phyloP scores from a whole-genome alignment of 768 basidiomycete species.

The Pilatotrama ljubarskyi region DNA sequence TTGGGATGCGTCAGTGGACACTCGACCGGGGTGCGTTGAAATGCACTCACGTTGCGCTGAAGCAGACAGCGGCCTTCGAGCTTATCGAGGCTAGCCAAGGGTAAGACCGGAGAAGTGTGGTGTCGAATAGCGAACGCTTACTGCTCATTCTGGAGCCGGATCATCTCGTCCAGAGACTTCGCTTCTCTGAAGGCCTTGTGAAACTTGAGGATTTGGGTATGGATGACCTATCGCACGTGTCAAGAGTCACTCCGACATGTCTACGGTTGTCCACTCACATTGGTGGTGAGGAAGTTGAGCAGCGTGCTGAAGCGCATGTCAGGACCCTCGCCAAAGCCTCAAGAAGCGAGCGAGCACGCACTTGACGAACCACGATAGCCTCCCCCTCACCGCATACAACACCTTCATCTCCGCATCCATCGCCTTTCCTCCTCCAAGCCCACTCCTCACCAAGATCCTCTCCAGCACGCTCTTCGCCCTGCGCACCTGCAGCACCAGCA shows the following conservation, averaged over 20 bases:
- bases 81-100: slow-evolving; percentile 51
- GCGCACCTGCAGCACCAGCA: slow-evolving; percentile 71
- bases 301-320: slow-evolving; percentile 46
- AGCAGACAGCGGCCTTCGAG: slow-evolving; percentile 66
- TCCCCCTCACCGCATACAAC: slow-evolving; percentile 75
- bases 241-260: neutral
- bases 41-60: slow-evolving; percentile 48
- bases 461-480: slow-evolving; percentile 73
- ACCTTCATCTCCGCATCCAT: slow-evolving; percentile 53
- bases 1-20: neutral
- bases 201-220: slow-evolving; percentile 60
- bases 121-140: slow-evolving; percentile 36
- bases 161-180: slow-evolving; percentile 75
- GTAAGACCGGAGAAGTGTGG: neutral
- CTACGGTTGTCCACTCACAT: slow-evolving; percentile 46
- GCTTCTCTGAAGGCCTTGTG: slow-evolving; percentile 53
- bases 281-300: slow-evolving; percentile 69
- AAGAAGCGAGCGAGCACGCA: slow-evolving; percentile 38
- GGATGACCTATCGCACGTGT: slow-evolving; percentile 54
- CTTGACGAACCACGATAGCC: slow-evolving; percentile 86
- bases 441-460: slow-evolving; percentile 64
- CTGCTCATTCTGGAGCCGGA: slow-evolving; percentile 68
- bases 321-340: neutral
- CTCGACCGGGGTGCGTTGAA: slow-evolving; percentile 17
- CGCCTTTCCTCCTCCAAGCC: slow-evolving; percentile 28